Evolutionary conservation across 345 rosid genomes (phyloP).

Genomic region (Alliaria petiolata): DNA sequence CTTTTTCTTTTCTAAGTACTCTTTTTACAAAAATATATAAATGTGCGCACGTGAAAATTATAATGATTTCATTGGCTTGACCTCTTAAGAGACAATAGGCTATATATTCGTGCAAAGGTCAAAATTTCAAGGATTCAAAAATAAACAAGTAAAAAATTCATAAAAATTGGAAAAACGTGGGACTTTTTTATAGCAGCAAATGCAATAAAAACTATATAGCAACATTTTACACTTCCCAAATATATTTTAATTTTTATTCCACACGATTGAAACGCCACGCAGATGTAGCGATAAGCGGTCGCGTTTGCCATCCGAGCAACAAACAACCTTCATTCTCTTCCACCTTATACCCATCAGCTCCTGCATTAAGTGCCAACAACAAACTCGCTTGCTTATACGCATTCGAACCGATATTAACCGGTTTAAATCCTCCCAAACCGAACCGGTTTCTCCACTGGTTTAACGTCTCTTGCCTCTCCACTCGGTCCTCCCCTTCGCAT

Average conservation of each 20-base stretch:
- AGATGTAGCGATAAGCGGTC: conserved; percentile 86
- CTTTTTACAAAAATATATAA: not conserved
- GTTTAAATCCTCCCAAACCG: conserved; percentile 51
- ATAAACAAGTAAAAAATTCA: not conserved
- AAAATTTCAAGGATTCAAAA: too few relatives aligned
- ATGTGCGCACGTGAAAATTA: not conserved
- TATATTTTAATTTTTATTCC: not conserved
- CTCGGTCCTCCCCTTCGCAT: conserved; percentile 73
- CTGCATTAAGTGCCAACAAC: conserved; percentile 68
- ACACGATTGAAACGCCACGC: conserved; percentile 60
- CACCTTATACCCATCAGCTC: conserved; percentile 86
- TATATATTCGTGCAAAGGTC: too few relatives aligned
- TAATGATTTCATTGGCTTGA: not conserved
- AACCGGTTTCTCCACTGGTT: conserved; percentile 68
- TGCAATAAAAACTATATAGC: conserved; percentile 7
- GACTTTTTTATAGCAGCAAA: conserved; percentile 8
- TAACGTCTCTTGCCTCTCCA: conserved; percentile 75
- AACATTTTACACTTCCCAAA: not conserved
- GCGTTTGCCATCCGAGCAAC: conserved; percentile 92
- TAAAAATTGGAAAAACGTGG: conserved; percentile 15
- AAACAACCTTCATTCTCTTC: conserved; percentile 82
- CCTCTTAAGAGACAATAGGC: too few relatives aligned
- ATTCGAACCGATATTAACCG: conserved; percentile 79
- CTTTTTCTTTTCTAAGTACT: too few relatives aligned
- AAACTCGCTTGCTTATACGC: conserved; percentile 88